Conservation (phyloP, 306 rosid genomes). For the peach (Prunus persica) region DNA sequence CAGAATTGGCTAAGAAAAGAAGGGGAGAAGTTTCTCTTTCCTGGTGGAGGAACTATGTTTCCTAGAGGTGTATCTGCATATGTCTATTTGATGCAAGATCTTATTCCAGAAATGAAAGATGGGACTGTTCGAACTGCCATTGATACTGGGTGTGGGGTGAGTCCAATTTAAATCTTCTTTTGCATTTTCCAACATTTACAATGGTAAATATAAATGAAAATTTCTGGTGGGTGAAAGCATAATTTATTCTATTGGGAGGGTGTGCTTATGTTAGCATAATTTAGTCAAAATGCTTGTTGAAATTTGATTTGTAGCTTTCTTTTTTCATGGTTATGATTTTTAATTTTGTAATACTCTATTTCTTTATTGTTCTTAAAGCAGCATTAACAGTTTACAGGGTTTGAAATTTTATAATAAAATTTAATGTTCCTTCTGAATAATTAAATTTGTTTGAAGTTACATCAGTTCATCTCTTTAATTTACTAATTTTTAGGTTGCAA, state of each 20-base stretch:
- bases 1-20: conserved; percentile 95
- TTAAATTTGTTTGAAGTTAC: not conserved
- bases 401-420: not conserved
- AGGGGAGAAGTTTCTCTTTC: conserved; percentile 94
- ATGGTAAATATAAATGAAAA: not conserved
- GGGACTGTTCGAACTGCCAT: conserved; percentile 93
- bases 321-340: not conserved
- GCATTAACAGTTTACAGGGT: not conserved
- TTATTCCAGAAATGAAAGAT: conserved; percentile 91
- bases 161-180: conserved; percentile 20
- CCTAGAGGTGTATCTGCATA: conserved; percentile 92
- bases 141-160: conserved; percentile 99
- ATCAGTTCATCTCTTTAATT: conserved; percentile 19
- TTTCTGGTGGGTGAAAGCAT: conserved; percentile 1
- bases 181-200: conserved; percentile 1
- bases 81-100: conserved; percentile 83
- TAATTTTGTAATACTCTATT: not conserved
- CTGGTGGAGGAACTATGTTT: conserved; percentile 99
- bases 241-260: not conserved
- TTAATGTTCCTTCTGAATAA: not conserved
- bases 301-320: not conserved
- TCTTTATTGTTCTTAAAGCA: not conserved
- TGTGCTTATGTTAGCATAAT: not conserved
- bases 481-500: conserved; percentile 71
- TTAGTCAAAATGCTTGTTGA: not conserved